Base-by-base conservation (phyloP, 2,329 filamentous ascomycete genomes). In the Sclerotinia trifoliorum region DNA sequence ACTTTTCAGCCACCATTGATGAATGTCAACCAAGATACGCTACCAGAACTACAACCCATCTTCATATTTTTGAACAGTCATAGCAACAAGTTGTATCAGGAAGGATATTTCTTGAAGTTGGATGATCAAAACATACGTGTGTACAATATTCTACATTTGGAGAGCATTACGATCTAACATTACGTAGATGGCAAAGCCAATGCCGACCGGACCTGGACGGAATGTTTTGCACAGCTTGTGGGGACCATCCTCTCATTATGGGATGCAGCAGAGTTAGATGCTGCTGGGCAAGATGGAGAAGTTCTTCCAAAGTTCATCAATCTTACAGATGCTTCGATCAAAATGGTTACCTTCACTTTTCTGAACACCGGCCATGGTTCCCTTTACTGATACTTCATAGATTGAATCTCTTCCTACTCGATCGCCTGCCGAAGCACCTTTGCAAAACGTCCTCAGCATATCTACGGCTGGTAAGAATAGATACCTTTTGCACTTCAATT, bases 91-190 rank as follows among this genome's bases (percentile, higher is more conserved):
- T 83, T 98, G 67, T 99, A 98, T 78, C 94, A 97, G 74, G 95
- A 99, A 81, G 95, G 95, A 49, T 99, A 98, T 77, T 98, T 99
- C 74, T 81, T 99, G 74, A 99, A 98, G 80, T 83, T 99, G 61
- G 94, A 97, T 79, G 95, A 99, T 79, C 88, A 97, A 74, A 96
- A 98, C 77, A 90, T 88, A 67, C 89, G 94, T 97, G 86, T 75
- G 92, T 86, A 55, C 42, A 54, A 66, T 73, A 74, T 44, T 39
- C 39, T 39, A 26, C 51, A 15, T 7, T 29, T 44, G 65, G 17
- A 17, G n/a, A 58, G 11, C 35, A 39, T 29, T 19, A 35, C 63
- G 48, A 48, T 68, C 79, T 82, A 75, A 83, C 68, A 15, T 46
- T 57, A 58, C 69, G 35, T 79, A 97, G 93, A 94, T 80, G 95